phyloP scores from a whole-genome alignment of 306 rosid genomes.

The Citrullus amarus region DNA sequence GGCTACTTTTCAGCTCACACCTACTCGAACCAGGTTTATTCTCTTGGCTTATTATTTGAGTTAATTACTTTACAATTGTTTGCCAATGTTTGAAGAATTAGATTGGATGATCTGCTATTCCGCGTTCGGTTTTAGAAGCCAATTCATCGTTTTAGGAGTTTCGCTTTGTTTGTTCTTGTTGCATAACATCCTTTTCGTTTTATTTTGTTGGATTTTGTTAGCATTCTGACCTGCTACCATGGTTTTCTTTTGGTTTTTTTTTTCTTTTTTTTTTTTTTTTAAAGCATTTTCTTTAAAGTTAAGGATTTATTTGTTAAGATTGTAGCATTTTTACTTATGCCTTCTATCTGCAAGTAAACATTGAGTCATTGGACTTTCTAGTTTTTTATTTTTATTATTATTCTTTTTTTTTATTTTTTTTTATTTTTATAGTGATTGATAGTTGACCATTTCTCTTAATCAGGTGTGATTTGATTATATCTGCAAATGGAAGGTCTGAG shows the following conservation, averaged over 20 bases:
- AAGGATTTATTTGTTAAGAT: neutral
- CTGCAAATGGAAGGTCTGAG: constrained; percentile 79
- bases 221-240: neutral
- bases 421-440: neutral
- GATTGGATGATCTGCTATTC: constrained; percentile 15
- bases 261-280: neutral
- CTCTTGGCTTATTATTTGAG: neutral
- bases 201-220: neutral
- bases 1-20: constrained; percentile 87
- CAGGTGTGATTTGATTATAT: constrained; percentile 90
- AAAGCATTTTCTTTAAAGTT: neutral
- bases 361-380: neutral
- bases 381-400: too few relatives aligned
- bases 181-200: neutral
- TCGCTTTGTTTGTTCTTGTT: neutral
- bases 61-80: neutral
- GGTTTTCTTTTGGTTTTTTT: neutral
- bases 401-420: too few relatives aligned
- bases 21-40: constrained; percentile 80
- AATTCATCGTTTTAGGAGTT: constrained; percentile 7
- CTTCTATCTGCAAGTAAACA: neutral
- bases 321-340: neutral
- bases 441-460: constrained; percentile 3
- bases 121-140: constrained; percentile 6
- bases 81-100: constrained; percentile 10